Evolutionary conservation across 768 basidiomycete genomes (phyloP), one percentile per base, ranked within the genome.

Genomic region (Gloeostereum incarnatum): DNA sequence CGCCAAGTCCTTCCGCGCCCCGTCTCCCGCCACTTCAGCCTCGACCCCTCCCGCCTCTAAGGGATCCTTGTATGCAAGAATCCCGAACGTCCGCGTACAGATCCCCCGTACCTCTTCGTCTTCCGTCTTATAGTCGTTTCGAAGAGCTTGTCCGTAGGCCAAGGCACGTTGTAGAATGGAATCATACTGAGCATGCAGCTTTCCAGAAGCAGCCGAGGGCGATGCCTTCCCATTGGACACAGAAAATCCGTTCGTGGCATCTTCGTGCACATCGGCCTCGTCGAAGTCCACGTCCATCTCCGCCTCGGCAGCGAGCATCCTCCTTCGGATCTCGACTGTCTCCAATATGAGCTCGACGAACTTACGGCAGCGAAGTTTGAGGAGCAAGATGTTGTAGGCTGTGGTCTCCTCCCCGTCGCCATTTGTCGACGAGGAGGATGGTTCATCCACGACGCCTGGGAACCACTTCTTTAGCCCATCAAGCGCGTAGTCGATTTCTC

Each of bases 281-380:
- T 69, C 69, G 14, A 71, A 68, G 34, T 67, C 68, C 8, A 71
- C 63, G 48, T 86, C 84, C 72, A 84, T 78, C 35, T 71, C 71
- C 72, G 75, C 70, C 52, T 57, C 60, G 40, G 59, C 55, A 21
- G 54, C 57, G 42, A 67, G 67, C 61, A 78, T 70, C 47, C 61
- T 68, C 59, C 81, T 80, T 62, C 77, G 74, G 43, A 82, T 60
- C 44, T 80, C 82, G 4, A 75, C 69, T 7, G 84, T 77, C 46
- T 78, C 74, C 47, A 89, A 51, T 10, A 87, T 72, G 20, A 89
- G 69, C 56, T 92, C 89, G 31, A 92, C 78, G 49, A 92, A 89
- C 57, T 82, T 86, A 49, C 87, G 71, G 59, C 87, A 88, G 18
- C 81, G 73, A 48, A 93, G 58, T 55, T 84, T 86, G 65, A 91